Evolutionary conservation across 169 alveolate species (phyloP), one percentile per base, ranked within the genome.

Genomic region (Babesia gibsoni): DNA sequence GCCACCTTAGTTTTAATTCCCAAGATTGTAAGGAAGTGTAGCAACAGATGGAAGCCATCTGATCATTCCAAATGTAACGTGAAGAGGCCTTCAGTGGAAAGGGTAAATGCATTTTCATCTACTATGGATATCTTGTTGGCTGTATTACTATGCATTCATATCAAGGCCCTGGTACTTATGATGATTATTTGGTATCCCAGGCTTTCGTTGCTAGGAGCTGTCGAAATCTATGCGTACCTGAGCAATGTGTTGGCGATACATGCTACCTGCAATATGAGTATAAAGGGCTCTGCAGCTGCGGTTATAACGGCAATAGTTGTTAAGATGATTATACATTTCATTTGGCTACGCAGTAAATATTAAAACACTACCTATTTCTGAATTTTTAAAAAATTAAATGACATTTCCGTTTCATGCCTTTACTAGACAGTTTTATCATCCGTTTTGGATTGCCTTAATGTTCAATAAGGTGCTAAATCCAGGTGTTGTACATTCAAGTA

Each of bases 151-250:
- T 50, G 83, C 32, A 57, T 73, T 30, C 83, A 73, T 23, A 73
- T 73, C 22, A 73, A 73, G 54, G 72, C 83, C 2, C 57, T 73
- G 54, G 83, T 73, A 32, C 66, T 73, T 5, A 73, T 73, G 83
- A 73, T 73, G 67, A 73, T 57, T 22, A 64, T 73, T 30, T 73
- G 83, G 83, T 63, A 63, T 33, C 83, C 83, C 3, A 59, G 75
- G 35, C 56, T 56, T 18, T 45, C 83, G 22, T 29, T 73, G 4
- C 50, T 73, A n/a, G 68, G 67, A 0, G 83, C 68, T 12, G 46
- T 73, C 16, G 83, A 73, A 29, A 3, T 73, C 10, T 73, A 73
- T 25, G 68, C 68, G 12, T 73, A 73, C 37, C 33, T 45, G 25
- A 73, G 73, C 59, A 58, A 73, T 35, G 69, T 52, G 3, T 18